Conservation (phyloP, 1,284 basidiomycete genomes). For the Ceratobasidium sp. region DNA sequence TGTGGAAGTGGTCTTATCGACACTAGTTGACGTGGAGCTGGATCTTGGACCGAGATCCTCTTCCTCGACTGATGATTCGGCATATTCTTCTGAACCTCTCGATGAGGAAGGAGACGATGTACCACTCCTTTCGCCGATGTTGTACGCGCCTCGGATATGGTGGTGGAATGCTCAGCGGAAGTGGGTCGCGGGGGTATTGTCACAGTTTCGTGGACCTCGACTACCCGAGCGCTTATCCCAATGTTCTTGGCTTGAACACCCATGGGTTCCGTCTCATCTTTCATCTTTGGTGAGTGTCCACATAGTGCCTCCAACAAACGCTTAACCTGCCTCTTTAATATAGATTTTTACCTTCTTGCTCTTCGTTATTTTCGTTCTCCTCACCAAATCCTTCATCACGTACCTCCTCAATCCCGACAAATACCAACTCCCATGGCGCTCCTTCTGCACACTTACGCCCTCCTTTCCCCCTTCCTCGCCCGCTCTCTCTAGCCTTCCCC, state of each 20-base stretch:
- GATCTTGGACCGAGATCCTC: too few species aligned
- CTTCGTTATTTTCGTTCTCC: neutral
- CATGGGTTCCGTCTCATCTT: neutral
- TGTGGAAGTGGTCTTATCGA: too few species aligned
- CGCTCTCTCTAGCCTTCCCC: conserved; percentile 75
- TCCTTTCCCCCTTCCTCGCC: conserved; percentile 59
- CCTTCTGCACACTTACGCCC: conserved; percentile 76
- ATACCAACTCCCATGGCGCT: conserved; percentile 79
- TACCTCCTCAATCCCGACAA: neutral
- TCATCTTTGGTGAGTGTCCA: neutral
- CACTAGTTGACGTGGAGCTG: too few species aligned
- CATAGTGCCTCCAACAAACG: neutral
- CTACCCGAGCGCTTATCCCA: too few species aligned
- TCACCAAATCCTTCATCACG: neutral
- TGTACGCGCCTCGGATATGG: too few species aligned
- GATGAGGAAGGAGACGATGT: too few species aligned
- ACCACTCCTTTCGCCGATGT: too few species aligned
- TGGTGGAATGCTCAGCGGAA: too few species aligned
- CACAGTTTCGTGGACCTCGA: too few species aligned
- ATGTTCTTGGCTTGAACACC: neutral
- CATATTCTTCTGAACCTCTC: too few species aligned
- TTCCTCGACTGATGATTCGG: too few species aligned
- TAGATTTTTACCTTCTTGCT: conserved; percentile 4
- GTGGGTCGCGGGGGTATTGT: too few species aligned
- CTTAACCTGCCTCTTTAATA: neutral